phyloP scores from a whole-genome alignment of 805 yeast genomes.

The Martiniozyma abietophila region DNA sequence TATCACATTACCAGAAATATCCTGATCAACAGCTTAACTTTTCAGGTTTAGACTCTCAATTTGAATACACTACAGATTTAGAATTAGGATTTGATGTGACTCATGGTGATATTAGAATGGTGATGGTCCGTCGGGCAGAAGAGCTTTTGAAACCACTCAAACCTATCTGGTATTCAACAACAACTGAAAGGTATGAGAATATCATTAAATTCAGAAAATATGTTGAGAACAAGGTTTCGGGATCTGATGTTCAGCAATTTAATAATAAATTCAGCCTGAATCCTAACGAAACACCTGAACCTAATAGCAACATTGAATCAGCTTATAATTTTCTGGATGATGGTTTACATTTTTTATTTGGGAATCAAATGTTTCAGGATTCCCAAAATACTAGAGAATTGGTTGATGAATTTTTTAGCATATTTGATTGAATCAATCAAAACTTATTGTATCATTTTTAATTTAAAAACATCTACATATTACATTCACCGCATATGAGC shows the following conservation, averaged over 20 bases:
- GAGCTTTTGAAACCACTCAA: conserved; percentile 6
- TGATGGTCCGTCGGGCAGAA: conserved; percentile 11
- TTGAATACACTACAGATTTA: conserved; percentile 11
- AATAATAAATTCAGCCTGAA: background rate
- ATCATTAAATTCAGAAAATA: conserved; percentile 11
- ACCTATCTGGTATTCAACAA: conserved; percentile 14
- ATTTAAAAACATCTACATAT: too few relatives aligned
- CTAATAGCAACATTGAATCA: background rate
- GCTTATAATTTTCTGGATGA: conserved; percentile 9
- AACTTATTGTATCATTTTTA: too few relatives aligned
- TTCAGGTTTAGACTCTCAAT: conserved; percentile 5
- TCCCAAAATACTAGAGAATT: too few relatives aligned
- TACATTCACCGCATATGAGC: too few relatives aligned
- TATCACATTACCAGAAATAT: conserved; percentile 13
- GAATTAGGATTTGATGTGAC: conserved; percentile 9
- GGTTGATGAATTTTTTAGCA: too few relatives aligned
- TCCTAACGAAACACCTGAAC: background rate
- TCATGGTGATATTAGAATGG: conserved; percentile 12
- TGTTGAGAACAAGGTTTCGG: background rate
- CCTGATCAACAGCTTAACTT: conserved; percentile 12
- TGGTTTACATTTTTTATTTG: conserved; percentile 12
- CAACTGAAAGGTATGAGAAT: conserved; percentile 12
- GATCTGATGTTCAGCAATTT: background rate
- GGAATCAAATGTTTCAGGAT: too few relatives aligned
- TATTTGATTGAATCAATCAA: too few relatives aligned